Conservation (phyloP, 768 basidiomycete genomes). For the Scleroderma citrinum region DNA sequence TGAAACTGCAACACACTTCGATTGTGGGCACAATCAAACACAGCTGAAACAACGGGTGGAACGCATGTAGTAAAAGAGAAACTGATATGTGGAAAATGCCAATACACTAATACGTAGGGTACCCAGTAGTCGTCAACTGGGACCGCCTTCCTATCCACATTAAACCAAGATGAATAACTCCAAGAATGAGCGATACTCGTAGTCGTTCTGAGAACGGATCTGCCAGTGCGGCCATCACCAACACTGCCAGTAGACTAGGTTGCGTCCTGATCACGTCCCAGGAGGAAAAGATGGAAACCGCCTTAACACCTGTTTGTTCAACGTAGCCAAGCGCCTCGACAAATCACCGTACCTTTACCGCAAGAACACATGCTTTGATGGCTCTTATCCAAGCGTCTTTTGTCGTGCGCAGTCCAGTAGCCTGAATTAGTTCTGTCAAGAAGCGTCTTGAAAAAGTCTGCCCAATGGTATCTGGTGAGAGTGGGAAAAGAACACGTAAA, state of each 20-base stretch:
- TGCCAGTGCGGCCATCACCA: constrained; percentile 34
- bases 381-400: constrained; percentile 21
- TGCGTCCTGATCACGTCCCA: constrained; percentile 22
- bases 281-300: constrained; percentile 18
- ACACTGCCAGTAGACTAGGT: constrained; percentile 18
- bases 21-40: no score
- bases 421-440: neutral
- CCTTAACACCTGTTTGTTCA: constrained; percentile 7
- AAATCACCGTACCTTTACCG: constrained; percentile 27
- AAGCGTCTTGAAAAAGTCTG: neutral
- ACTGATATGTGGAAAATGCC: no score
- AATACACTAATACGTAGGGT: neutral
- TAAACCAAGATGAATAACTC: constrained; percentile 33
- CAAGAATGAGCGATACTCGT: constrained; percentile 32
- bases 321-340: neutral
- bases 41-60: no score
- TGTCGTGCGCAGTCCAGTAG: constrained; percentile 9
- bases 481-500: constrained; percentile 12
- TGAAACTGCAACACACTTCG: no score
- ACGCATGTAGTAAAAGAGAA: no score
- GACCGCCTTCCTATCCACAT: constrained; percentile 11
- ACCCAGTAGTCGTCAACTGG: neutral
- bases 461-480: neutral
- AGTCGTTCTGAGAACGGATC: constrained; percentile 44
- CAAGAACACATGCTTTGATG: constrained; percentile 31